Base-by-base conservation (phyloP, 2,329 filamentous ascomycete species). In the Aspergillus novoparasiticus region DNA sequence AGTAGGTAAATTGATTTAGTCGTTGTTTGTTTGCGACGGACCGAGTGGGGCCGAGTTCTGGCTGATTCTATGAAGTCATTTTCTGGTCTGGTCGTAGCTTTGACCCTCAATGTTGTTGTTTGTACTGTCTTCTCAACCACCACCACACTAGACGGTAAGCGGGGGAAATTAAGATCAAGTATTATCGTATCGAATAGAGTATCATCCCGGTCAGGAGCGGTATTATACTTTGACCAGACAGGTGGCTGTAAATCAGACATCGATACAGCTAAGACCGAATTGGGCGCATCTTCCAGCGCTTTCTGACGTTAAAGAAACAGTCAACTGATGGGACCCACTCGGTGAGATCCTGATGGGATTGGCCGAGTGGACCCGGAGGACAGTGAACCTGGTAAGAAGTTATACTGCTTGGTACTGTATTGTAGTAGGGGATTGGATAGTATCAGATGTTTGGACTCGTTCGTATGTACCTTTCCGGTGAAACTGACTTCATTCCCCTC, bases 41-140 rank as follows among this genome's bases (percentile, higher is more conserved):
- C 34, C 34, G 34, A 28, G 48, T n/a, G 32, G n/a, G 51, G 36
- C 51, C 23, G 32, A 21, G 21, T 55, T 55, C 51, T 55, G 51
- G 51, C 16, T 39, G 51, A 55, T 55, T 55, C 32, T 39, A 55
- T 55, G 51, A 55, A 55, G 51, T 55, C 51, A 55, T 39, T 41
- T 55, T 39, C 12, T 14, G 39, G 16, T 26, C 21, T 54, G 3
- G 11, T 26, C 11, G 32, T 34, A 14, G 46, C 46, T 53, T 26
- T 53, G 50, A 19, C 26, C 26, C 21, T 30, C n/a, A 10, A 26
- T 53, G 16, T 6, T 14, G 14, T 16, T 36, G 34, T 10, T n/a
- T 21, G 41, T 21, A 21, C 41, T 34, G 32, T 34, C 11, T 11
- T 34, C 11, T 16, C 39, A 4, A 21, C 41, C 41, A 43, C 41